Conservation (phyloP, 2,329 filamentous ascomycete genomes). For the Emmonsia crescens region DNA sequence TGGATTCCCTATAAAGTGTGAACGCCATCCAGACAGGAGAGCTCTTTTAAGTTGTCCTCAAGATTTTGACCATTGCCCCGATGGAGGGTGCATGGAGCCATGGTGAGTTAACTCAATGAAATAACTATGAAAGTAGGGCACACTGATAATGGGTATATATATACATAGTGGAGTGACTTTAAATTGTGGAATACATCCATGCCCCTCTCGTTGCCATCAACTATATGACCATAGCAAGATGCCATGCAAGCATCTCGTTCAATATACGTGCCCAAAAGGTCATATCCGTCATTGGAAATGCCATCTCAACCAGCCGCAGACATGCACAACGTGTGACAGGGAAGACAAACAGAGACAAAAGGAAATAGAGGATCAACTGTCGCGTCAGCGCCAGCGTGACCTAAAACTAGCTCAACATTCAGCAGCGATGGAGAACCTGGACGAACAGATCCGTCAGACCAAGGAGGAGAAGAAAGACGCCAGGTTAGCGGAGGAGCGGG, state of each 20-base stretch:
- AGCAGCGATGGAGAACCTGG: slow-evolving; percentile 12
- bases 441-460: slow-evolving; percentile 29
- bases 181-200: slow-evolving; percentile 49
- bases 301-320: slow-evolving; percentile 21
- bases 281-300: slow-evolving; percentile 45
- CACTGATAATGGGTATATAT: not conserved
- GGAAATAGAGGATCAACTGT: slow-evolving; percentile 18
- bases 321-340: slow-evolving; percentile 43
- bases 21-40: slow-evolving; percentile 44
- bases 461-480: not conserved
- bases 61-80: slow-evolving; percentile 57
- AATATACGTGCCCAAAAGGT: slow-evolving; percentile 40
- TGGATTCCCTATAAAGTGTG: slow-evolving; percentile 51
- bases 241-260: slow-evolving; percentile 34
- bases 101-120: slow-evolving; percentile 41
- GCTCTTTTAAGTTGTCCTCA: slow-evolving; percentile 38
- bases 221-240: slow-evolving; percentile 49
- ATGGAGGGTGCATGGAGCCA: slow-evolving; percentile 55
- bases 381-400: slow-evolving; percentile 35
- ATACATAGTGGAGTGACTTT: slow-evolving; percentile 23
- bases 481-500: not conserved
- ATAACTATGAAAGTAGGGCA: not conserved
- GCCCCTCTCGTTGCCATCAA: slow-evolving; percentile 52
- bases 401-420: slow-evolving; percentile 41
- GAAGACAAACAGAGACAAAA: slow-evolving; percentile 38